Base-by-base conservation (phyloP, 305 asterid genomes). In the Withania somnifera region DNA sequence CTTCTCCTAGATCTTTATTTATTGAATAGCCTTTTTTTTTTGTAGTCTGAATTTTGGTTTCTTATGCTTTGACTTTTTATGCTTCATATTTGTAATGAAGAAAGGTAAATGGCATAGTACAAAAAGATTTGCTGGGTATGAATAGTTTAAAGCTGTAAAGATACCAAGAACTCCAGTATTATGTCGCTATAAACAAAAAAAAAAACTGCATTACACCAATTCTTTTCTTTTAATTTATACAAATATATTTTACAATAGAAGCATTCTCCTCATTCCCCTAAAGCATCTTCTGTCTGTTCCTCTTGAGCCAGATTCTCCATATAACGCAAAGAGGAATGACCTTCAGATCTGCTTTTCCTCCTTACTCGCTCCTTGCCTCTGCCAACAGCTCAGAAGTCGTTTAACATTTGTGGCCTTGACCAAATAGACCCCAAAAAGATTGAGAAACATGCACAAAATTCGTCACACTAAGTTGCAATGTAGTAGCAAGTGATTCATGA, bases 1-100 rank as follows among this genome's bases (percentile, higher is more conserved):
- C 81, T 83, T 77, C 52, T 79, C 3, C 68, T 56, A 86, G 38
- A 79, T 85, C 50, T 19, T 54, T 84, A 78, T 78, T 26, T 4
- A 28, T 61, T 54, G 24, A 34, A 50, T 28, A 7, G 6, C 36
- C 19, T 53, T 14, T 68, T 76, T 28, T 75, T 58, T 67, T 47
- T 51, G 78, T 64, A 15, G 57, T 26, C 32, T 58, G 42, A 32
- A 22, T 2, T 26, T 32, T 32, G 52, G 40, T 78, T 36, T 28
- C 68, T 57, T 80, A 26, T 9, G 19, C 60, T 24, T 60, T 36
- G 52, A 61, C 26, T 64, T 24, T 60, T 47, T 10, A 56, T 32
- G 42, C 34, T 79, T 34, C 36, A 36, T 45, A 50, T 11, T 51
- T 47, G 42, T 52, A 47, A 77, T 77, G 15, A 77, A 7, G 11